Conservation (phyloP, 345 rosid species). For the Nasturtium officinale region DNA sequence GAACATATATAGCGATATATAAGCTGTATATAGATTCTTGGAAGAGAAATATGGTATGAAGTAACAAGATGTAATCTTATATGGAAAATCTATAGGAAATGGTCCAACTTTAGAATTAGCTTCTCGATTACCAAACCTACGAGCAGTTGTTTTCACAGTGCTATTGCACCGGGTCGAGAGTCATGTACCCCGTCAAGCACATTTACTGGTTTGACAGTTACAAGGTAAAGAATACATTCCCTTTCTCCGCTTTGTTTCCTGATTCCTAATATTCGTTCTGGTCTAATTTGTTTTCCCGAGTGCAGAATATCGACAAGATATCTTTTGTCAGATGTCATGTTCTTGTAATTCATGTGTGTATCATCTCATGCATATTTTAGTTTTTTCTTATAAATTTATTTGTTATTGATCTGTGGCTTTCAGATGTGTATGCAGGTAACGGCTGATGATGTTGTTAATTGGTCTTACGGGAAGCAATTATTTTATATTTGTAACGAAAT, state of each 20-base stretch:
- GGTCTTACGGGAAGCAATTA: slow-evolving; percentile 87
- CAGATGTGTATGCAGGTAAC: slow-evolving; percentile 64
- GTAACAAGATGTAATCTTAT: slow-evolving; percentile 83
- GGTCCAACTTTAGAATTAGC: slow-evolving; percentile 94
- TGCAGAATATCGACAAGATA: slow-evolving; percentile 91
- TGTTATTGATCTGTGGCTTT: background rate
- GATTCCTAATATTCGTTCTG: background rate
- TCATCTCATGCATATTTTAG: background rate
- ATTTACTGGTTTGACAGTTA: slow-evolving; percentile 97
- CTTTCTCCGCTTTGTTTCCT: background rate
- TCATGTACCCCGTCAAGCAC: slow-evolving; percentile 86
- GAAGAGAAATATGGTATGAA: slow-evolving; percentile 72
- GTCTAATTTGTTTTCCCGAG: slow-evolving; percentile 25
- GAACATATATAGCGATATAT: slow-evolving; percentile 83
- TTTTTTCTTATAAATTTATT: background rate
- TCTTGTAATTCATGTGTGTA: slow-evolving; percentile 75
- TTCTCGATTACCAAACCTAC: slow-evolving; percentile 60
- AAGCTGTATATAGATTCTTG: slow-evolving; percentile 84
- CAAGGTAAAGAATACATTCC: slow-evolving; percentile 51
- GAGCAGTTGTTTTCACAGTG: slow-evolving; percentile 96
- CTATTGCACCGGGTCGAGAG: slow-evolving; percentile 87
- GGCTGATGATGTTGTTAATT: slow-evolving; percentile 86
- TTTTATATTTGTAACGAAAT: slow-evolving; percentile 87
- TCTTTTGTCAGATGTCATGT: slow-evolving; percentile 76
- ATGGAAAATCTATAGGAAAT: slow-evolving; percentile 94